Conservation (phyloP, 2,329 filamentous ascomycete genomes). For the Sarocladiaceae sp. region DNA sequence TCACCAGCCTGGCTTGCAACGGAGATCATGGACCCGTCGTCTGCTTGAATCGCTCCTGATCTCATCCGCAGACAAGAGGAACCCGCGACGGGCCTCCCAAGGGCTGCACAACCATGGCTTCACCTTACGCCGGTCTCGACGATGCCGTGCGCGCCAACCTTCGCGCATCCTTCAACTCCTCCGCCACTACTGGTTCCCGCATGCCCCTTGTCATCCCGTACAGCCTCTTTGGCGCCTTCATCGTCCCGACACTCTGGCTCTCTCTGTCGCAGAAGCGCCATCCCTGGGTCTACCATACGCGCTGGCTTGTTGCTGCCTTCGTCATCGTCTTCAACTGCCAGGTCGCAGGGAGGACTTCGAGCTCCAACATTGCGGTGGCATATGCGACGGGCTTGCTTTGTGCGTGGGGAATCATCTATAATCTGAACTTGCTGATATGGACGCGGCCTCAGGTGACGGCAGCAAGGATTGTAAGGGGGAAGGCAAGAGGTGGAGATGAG, state of each 20-base stretch:
- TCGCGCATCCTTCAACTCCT: slow-evolving; percentile 28
- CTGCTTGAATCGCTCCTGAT: too few relatives aligned
- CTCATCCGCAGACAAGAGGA: too few relatives aligned
- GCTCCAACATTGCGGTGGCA: slow-evolving; percentile 42
- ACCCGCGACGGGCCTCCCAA: too few relatives aligned
- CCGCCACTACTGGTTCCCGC: slow-evolving; percentile 30
- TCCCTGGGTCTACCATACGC: slow-evolving; percentile 43
- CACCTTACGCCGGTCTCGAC: slow-evolving; percentile 15
- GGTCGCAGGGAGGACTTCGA: slow-evolving; percentile 36
- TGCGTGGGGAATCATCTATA: slow-evolving; percentile 45
- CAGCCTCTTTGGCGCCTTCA: slow-evolving; percentile 37
- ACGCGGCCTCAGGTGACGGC: slow-evolving; percentile 50
- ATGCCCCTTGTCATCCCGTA: slow-evolving; percentile 48
- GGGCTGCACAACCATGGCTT: slow-evolving; percentile 1
- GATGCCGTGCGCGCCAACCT: slow-evolving; percentile 25
- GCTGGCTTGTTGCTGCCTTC: slow-evolving; percentile 42
- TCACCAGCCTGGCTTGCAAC: too few relatives aligned
- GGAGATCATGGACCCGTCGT: too few relatives aligned
- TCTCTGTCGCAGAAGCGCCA: slow-evolving; percentile 44
- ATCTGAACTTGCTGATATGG: slow-evolving; percentile 44
- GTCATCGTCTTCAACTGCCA: slow-evolving; percentile 37
- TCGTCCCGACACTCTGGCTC: slow-evolving; percentile 49
- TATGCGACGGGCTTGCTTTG: slow-evolving; percentile 46
- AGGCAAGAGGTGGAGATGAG: not conserved
- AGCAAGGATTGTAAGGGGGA: slow-evolving; percentile 39